Evolutionary conservation across 257 asterid genomes (phyloP).

Genomic region (Nicotiana undulata): DNA sequence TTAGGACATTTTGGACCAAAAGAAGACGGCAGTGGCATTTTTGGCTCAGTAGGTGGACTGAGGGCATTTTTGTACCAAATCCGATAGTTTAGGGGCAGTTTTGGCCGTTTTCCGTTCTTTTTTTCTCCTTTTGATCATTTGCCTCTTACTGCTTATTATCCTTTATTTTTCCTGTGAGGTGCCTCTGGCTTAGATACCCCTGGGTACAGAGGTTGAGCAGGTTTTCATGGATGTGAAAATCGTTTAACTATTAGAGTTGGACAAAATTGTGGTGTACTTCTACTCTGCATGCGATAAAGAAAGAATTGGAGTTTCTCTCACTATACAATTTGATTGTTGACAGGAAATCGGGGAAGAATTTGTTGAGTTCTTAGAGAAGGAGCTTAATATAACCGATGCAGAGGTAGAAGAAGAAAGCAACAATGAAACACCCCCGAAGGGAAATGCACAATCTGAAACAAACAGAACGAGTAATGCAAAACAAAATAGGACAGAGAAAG

Average conservation of each 20-base stretch:
- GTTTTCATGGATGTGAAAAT: not conserved
- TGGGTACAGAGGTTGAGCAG: not conserved
- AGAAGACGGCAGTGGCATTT: no score
- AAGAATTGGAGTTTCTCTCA: not conserved
- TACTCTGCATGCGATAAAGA: not conserved
- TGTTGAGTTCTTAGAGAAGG: slow-evolving; percentile 91
- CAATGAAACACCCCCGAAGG: slow-evolving; percentile 16
- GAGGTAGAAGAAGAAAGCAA: slow-evolving; percentile 27
- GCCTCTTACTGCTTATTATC: not conserved
- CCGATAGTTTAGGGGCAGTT: no score
- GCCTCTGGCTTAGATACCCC: not conserved
- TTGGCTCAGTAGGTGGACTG: no score
- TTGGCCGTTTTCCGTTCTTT: not conserved
- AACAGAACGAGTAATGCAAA: slow-evolving; percentile 23
- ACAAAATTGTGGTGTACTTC: not conserved
- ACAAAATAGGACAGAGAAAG: slow-evolving; percentile 19
- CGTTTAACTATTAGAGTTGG: not conserved
- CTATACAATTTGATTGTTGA: not conserved
- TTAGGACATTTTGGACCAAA: no score
- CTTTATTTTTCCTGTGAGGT: not conserved
- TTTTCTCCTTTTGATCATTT: not conserved
- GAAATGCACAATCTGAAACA: slow-evolving; percentile 20
- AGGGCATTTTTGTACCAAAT: no score
- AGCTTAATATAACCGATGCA: slow-evolving; percentile 55
- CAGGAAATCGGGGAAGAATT: slow-evolving; percentile 96